Evolutionary conservation across 1,284 basidiomycete genomes (phyloP).

Genomic region (Peniophora sp.): DNA sequence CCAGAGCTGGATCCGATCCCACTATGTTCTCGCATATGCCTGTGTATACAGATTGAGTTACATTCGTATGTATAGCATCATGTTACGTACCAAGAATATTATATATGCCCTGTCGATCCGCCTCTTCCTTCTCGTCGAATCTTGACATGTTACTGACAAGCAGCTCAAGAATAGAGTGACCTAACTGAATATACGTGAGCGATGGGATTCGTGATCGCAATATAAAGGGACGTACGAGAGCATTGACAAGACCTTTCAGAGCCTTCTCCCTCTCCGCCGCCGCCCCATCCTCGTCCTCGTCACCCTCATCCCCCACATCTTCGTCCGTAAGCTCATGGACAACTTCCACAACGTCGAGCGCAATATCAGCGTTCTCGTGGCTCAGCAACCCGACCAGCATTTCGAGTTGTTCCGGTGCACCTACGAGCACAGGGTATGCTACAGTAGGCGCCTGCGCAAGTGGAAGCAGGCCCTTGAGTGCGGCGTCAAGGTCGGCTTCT

Average conservation of each 20-base stretch:
- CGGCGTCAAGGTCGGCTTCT: slow-evolving; percentile 86
- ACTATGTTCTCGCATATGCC: slow-evolving; percentile 92
- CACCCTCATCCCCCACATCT: slow-evolving; percentile 78
- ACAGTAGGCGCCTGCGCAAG: slow-evolving; percentile 82
- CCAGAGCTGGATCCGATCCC: slow-evolving; percentile 74
- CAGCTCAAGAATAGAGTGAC: slow-evolving; percentile 80
- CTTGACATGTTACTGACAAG: slow-evolving; percentile 85
- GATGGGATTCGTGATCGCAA: not conserved
- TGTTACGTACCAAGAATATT: slow-evolving; percentile 67
- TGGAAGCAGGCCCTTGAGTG: slow-evolving; percentile 81
- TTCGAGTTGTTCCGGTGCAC: slow-evolving; percentile 54
- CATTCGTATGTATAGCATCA: not conserved
- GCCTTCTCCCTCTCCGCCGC: slow-evolving; percentile 54
- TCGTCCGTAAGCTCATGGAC: slow-evolving; percentile 95
- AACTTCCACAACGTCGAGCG: slow-evolving; percentile 85
- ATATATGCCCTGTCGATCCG: slow-evolving; percentile 85
- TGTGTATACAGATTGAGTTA: slow-evolving; percentile 20
- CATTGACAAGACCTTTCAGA: slow-evolving; percentile 67
- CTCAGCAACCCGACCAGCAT: slow-evolving; percentile 79
- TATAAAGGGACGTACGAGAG: slow-evolving; percentile 47
- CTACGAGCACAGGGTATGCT: slow-evolving; percentile 87
- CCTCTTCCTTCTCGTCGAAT: slow-evolving; percentile 79
- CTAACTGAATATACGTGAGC: slow-evolving; percentile 40
- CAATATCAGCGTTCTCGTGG: slow-evolving; percentile 92
- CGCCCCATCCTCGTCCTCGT: slow-evolving; percentile 54